Evolutionary conservation across 228 moss, liverwort and hornwort genomes (phyloP), one percentile per base, ranked within the genome.

Genomic region (Sphagnum magellanicum): DNA sequence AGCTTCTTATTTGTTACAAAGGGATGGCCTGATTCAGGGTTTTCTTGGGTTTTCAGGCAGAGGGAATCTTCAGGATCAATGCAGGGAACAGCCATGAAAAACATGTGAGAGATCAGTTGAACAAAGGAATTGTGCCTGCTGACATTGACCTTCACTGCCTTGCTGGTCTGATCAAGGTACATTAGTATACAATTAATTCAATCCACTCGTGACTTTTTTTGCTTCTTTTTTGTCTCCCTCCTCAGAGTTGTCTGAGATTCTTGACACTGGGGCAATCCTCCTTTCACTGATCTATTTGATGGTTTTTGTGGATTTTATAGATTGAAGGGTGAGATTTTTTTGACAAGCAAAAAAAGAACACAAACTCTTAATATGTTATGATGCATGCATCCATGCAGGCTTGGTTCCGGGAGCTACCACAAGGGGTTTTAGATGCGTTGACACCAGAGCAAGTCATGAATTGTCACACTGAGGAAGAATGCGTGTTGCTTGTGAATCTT

Each of bases 1-100:
- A 11, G 67, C 11, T 8, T 8, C 4, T 49, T 6, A 62, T 66
- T 6, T 11, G 48, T 5, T 48, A 32, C 32, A 3, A 32, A 32
- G 32, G 32, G 13, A 9, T 52, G 11, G 12, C 4, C 4, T 50
- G 8, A 63, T 52, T 72, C 9, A 59, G 15, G 64, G 70, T 32
- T 32, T 32, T 32, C 6, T 7, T 60, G 14, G 14, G 60, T 68
- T 72, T 60, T 49, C 84, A 87, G 87, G 80, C 83, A 5, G 84
- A 87, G 63, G 87, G 87, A n/a, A 87, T 87, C 50, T 87, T 87
- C 71, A 76, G 87, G 76, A 87, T 87, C 66, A 87, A 87, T 66
- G 84, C 87, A 5, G 84, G 84, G 59, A 87, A 83, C 63, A 87
- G 84, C 12, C 87, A 87, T 60, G 79, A 87, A 63, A 84, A 87